Evolutionary conservation across 768 basidiomycete genomes (phyloP), one percentile per base, ranked within the genome.

Genomic region (Vishniacozyma victoriae): DNA sequence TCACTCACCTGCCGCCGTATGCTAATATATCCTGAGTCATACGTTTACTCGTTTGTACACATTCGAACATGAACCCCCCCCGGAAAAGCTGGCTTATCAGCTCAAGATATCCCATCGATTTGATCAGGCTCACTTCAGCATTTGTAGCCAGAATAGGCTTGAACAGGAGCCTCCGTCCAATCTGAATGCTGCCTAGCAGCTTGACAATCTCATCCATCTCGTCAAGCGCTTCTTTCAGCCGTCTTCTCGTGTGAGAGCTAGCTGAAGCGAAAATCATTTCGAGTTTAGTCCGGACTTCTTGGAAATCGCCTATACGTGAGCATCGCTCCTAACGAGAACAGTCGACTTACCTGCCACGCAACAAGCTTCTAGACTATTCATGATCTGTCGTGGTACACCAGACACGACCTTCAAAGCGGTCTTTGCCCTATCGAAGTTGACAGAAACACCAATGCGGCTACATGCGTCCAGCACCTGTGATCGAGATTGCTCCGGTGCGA

Each of bases 41-140:
- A n/a, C 57, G 63, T 44, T 61, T 65, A 9, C 59, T 58, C 24
- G 58, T 44, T 13, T 57, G 46, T 6, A 69, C 61, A 41, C 63
- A 67, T 41, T 71, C 67, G 44, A 71, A 71, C 62, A 69, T 69
- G 46, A 69, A 46, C n/a, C 70, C 70, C 3, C 65, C 67, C 1
- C 52, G 38, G 57, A 64, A 69, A 37, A 64, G 59, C 65, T 69
- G 44, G 1, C 37, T 11, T 7, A 38, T n/a, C n/a, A n/a, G n/a
- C n/a, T n/a, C n/a, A n/a, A n/a, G n/a, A n/a, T n/a, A n/a, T n/a
- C n/a, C n/a, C n/a, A n/a, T n/a, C n/a, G n/a, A n/a, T n/a, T n/a
- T n/a, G n/a, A n/a, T n/a, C n/a, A n/a, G n/a, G 23, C 64, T 49
- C 33, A 63, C 67, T 41, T 67, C 66, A 6, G 64, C 54, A 46